Evolutionary conservation across 371 early-diverging fungal genomes (phyloP).

Genomic region (Cokeromyces recurvatus): DNA sequence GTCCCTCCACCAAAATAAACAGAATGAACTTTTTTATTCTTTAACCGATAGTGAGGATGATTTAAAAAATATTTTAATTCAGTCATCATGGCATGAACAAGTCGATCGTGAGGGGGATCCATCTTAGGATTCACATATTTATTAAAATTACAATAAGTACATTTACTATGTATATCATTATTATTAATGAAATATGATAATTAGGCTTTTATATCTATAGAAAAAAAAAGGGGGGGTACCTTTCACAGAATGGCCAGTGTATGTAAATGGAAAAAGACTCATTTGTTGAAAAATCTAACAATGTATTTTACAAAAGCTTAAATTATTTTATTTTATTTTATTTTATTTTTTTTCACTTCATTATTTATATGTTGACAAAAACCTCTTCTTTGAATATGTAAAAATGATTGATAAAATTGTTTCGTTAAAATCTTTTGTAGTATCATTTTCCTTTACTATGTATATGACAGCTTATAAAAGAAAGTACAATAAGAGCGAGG

Average conservation of each 20-base stretch:
- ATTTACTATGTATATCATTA: constrained; percentile 57
- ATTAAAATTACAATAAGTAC: constrained; percentile 85
- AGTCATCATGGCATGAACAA: constrained; percentile 44
- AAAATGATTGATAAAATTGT: too few species aligned
- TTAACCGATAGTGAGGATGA: constrained; percentile 22
- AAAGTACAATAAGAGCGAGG: too few species aligned
- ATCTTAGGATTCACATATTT: constrained; percentile 68
- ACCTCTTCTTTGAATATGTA: too few species aligned
- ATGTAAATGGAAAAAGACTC: constrained; percentile 64
- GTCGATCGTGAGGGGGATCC: constrained; percentile 50
- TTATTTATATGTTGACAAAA: too few species aligned
- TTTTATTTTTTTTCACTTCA: too few species aligned
- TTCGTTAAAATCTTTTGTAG: too few species aligned
- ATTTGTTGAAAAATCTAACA: too few species aligned
- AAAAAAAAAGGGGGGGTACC: constrained; percentile 25
- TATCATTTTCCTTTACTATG: too few species aligned
- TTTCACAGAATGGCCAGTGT: constrained; percentile 86
- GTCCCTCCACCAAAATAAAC: constrained; percentile 76
- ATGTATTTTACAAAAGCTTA: too few species aligned
- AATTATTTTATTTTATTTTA: too few species aligned
- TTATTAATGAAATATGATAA: background rate
- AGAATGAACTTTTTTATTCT: constrained; percentile 44
- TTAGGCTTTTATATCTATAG: background rate
- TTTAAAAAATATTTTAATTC: constrained; percentile 47
- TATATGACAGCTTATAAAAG: too few species aligned